These are phyloP conservation scores for Cicer yamashitae DNA, from an alignment of 306 rosid genomes.

Conservation along the genomic window DNA sequence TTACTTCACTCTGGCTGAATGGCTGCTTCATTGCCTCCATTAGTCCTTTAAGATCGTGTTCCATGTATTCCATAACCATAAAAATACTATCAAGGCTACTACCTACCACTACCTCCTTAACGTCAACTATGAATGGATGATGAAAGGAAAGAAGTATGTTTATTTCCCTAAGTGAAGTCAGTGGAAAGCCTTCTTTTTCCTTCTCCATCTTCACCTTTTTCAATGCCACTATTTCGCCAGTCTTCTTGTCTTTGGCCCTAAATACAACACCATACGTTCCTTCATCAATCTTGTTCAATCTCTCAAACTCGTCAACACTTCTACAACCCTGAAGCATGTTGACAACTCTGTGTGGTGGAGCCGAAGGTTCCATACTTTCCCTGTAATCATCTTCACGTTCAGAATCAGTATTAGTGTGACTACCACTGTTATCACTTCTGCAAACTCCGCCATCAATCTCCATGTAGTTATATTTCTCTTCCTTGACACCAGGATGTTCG, in stretches of 20 bases:
- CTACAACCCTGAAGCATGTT: constrained; percentile 99
- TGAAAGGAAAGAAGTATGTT: constrained; percentile 98
- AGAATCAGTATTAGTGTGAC: constrained; percentile 64
- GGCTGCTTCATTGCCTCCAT: constrained; percentile 99
- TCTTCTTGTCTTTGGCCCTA: constrained; percentile 91
- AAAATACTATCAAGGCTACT: constrained; percentile 97
- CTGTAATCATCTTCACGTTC: constrained; percentile 63
- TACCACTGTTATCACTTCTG: constrained; percentile 54
- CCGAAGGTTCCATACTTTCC: constrained; percentile 62
- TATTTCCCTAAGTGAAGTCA: constrained; percentile 98
- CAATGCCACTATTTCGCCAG: constrained; percentile 92
- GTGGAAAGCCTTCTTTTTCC: constrained; percentile 96
- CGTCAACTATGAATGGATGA: constrained; percentile 92
- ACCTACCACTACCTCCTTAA: constrained; percentile 98
- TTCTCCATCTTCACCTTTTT: constrained; percentile 99
- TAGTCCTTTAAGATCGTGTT: constrained; percentile 94
- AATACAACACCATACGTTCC: constrained; percentile 99
- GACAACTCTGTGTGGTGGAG: constrained; percentile 72
- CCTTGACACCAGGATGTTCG: constrained; percentile 57
- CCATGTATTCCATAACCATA: constrained; percentile 99
- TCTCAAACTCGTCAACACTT: constrained; percentile 98
- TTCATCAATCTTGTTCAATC: constrained; percentile 93
- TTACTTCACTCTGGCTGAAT: constrained; percentile 98
- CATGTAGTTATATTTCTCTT: constrained; percentile 68
- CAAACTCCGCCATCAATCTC: constrained; percentile 61